Percentiles rank a stretch among this genome's conserved stretches.
Conservation (phyloP, 1,284 basidiomycete species). For the Papiliotrema flavescens region DNA sequence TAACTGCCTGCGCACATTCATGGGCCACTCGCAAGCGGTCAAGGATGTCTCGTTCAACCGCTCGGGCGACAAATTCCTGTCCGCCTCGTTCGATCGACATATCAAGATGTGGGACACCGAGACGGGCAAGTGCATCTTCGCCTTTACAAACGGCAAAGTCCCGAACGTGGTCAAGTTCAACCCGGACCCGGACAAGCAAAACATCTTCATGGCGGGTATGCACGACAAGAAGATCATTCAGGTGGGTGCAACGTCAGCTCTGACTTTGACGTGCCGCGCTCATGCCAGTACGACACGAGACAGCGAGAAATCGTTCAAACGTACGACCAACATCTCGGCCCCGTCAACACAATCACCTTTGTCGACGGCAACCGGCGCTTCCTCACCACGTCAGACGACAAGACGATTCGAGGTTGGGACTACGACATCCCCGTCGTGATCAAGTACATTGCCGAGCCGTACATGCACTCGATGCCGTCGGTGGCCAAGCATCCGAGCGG, state of each 20-base stretch:
- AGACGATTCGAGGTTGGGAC: slow-evolving; percentile 98
- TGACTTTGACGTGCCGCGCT: background rate
- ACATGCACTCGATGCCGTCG: slow-evolving; percentile 99
- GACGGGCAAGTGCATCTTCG: slow-evolving; percentile 87
- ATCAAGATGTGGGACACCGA: slow-evolving; percentile 99
- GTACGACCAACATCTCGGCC: slow-evolving; percentile 97
- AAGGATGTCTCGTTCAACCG: slow-evolving; percentile 95
- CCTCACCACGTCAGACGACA: slow-evolving; percentile 98
- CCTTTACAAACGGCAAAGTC: slow-evolving; percentile 94
- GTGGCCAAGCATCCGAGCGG: slow-evolving; percentile 91
- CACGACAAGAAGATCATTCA: slow-evolving; percentile 98
- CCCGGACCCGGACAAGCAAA: slow-evolving; percentile 91
- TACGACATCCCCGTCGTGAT: slow-evolving; percentile 98
- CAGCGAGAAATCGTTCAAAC: slow-evolving; percentile 93
- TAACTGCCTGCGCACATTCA: slow-evolving; percentile 93
- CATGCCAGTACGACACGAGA: slow-evolving; percentile 83
- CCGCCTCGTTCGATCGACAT: slow-evolving; percentile 89
- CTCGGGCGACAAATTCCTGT: slow-evolving; percentile 83
- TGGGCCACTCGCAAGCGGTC: slow-evolving; percentile 94
- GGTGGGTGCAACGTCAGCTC: slow-evolving; percentile 52
- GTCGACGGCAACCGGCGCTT: slow-evolving; percentile 94
- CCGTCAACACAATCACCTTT: slow-evolving; percentile 98
- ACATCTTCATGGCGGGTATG: slow-evolving; percentile 97
- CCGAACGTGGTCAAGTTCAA: slow-evolving; percentile 94
- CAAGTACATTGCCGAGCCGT: slow-evolving; percentile 98